Percentiles rank a stretch among this genome's conserved stretches.
These are phyloP conservation scores for Colletotrichum paranaense DNA, from an alignment of 2,329 filamentous ascomycete genomes.

Conservation along the genomic window DNA sequence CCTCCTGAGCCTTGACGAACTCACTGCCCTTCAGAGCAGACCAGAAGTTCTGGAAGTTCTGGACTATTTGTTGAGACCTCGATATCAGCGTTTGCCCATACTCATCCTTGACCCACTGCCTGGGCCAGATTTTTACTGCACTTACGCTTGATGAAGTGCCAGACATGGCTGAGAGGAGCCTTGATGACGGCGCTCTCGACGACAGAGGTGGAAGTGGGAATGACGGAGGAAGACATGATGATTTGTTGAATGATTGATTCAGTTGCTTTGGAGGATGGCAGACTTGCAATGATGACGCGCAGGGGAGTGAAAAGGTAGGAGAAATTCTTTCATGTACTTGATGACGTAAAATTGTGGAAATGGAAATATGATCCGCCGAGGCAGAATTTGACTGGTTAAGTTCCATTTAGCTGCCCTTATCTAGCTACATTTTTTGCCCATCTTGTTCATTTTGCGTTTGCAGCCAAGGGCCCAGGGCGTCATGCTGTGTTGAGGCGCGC, in stretches of 20 bases:
- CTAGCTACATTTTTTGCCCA: not conserved
- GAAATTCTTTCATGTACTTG: slow-evolving; percentile 7
- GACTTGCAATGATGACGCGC: slow-evolving; percentile 47
- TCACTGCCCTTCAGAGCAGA: slow-evolving; percentile 70
- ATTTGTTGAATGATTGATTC: slow-evolving; percentile 7
- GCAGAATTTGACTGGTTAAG: slow-evolving; percentile 9
- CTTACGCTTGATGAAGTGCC: slow-evolving; percentile 76
- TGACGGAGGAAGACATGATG: slow-evolving; percentile 52
- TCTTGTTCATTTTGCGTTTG: not conserved
- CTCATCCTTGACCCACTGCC: not conserved
- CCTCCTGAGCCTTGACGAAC: slow-evolving; percentile 71
- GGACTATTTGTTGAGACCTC: slow-evolving; percentile 47
- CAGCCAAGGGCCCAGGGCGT: not conserved
- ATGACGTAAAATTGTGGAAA: slow-evolving; percentile 22
- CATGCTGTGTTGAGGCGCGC: not conserved
- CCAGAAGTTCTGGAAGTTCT: slow-evolving; percentile 77
- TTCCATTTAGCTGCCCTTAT: not conserved
- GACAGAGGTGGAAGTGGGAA: slow-evolving; percentile 75
- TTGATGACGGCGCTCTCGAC: slow-evolving; percentile 76
- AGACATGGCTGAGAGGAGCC: slow-evolving; percentile 73
- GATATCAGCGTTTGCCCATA: not conserved
- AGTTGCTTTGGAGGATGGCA: not conserved
- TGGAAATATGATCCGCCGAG: slow-evolving; percentile 21
- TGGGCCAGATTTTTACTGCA: not conserved
- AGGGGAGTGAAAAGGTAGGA: not conserved